phyloP scores from a whole-genome alignment of 805 yeast species.

The Yamadazyma philogaea region DNA sequence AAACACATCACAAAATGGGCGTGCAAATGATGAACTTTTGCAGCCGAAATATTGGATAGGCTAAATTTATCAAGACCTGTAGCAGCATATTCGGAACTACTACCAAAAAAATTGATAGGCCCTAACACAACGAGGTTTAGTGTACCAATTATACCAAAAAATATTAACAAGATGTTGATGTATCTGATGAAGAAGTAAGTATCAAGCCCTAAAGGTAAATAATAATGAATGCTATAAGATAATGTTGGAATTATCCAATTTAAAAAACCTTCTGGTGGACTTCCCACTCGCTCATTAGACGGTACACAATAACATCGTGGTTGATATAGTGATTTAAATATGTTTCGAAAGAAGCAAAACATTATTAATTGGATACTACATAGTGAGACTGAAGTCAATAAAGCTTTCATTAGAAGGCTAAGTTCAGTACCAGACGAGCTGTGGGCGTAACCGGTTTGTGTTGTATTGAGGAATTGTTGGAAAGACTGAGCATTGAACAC shows the following conservation, averaged over 20 bases:
- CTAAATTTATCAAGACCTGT: constrained; percentile 66
- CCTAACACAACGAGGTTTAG: constrained; percentile 57
- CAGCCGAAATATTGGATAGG: constrained; percentile 62
- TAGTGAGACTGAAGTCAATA: constrained; percentile 51
- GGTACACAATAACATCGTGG: constrained; percentile 50
- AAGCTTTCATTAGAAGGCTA: constrained; percentile 52
- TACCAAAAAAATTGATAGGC: constrained; percentile 58
- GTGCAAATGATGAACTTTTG: constrained; percentile 47
- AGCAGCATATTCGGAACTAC: constrained; percentile 23
- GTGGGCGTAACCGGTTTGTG: constrained; percentile 60
- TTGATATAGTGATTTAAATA: constrained; percentile 47
- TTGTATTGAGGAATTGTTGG: constrained; percentile 45
- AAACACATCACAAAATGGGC: constrained; percentile 64
- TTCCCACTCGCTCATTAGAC: constrained; percentile 32
- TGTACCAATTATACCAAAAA: constrained; percentile 52
- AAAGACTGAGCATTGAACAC: constrained; percentile 28
- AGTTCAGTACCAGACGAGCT: constrained; percentile 56
- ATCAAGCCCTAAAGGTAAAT: constrained; percentile 61
- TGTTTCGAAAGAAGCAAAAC: constrained; percentile 35
- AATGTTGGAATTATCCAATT: constrained; percentile 54
- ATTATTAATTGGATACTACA: constrained; percentile 51
- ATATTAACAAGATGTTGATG: constrained; percentile 46
- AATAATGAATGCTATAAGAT: constrained; percentile 38
- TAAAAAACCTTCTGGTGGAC: constrained; percentile 42
- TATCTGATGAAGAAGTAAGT: constrained; percentile 71